phyloP scores from a whole-genome alignment of 768 basidiomycete genomes.

The Candolleomyces eurysporus region DNA sequence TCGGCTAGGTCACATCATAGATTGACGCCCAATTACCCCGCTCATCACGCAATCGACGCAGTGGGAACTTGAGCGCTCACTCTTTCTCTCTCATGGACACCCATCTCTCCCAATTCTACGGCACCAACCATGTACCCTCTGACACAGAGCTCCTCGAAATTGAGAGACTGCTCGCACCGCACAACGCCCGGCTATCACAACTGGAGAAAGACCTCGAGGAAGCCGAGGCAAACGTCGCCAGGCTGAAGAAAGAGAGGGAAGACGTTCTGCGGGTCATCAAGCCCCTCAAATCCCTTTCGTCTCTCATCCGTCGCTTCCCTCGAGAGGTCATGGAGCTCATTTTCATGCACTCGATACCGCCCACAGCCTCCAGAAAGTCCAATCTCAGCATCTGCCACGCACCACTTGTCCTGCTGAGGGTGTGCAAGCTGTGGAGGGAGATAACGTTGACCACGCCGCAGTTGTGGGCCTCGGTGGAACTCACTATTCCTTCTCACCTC shows the following conservation, averaged over 20 bases:
- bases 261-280: neutral
- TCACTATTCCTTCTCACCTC: neutral
- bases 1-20: too few species aligned
- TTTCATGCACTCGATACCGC: neutral
- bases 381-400: neutral
- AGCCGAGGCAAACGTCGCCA: neutral
- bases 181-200: conserved; percentile 24
- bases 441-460: neutral
- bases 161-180: conserved; percentile 33
- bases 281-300: neutral
- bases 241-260: neutral
- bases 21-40: too few species aligned
- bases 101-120: neutral
- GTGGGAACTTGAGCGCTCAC: too few species aligned
- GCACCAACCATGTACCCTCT: neutral
- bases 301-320: neutral
- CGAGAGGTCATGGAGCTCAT: neutral
- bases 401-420: neutral
- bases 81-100: neutral
- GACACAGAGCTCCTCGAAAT: conserved; percentile 33
- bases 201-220: neutral
- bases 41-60: too few species aligned
- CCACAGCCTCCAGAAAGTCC: neutral
- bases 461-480: neutral
- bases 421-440: neutral